Percentiles rank a stretch among this genome's conserved stretches.
Conservation (phyloP, 805 yeast species). For the Ogataea zsoltii region DNA sequence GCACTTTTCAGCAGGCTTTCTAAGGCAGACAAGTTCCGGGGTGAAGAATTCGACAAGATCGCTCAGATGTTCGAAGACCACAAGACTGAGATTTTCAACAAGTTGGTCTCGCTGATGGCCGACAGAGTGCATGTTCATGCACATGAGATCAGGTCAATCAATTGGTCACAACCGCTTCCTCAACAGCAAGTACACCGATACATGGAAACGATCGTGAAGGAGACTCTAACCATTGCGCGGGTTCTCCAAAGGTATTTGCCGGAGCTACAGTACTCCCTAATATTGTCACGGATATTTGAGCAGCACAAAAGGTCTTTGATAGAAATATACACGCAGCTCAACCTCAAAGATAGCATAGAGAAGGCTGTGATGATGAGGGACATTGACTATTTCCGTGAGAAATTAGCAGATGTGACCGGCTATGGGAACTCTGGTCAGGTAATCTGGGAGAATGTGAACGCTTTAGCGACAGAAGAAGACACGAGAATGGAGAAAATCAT, state of each 20-base stretch:
- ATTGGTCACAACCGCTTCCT: constrained; percentile 50
- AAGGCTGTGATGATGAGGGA: constrained; percentile 59
- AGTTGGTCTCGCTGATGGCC: constrained; percentile 68
- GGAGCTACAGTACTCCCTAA: constrained; percentile 43
- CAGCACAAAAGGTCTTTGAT: constrained; percentile 57
- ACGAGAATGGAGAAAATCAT: constrained; percentile 46
- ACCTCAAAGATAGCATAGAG: constrained; percentile 50
- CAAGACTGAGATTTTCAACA: constrained; percentile 59
- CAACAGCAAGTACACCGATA: constrained; percentile 55
- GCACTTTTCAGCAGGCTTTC: constrained; percentile 31
- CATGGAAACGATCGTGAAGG: constrained; percentile 67
- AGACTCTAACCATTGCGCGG: constrained; percentile 62
- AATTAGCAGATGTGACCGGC: constrained; percentile 56
- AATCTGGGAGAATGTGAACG: constrained; percentile 60
- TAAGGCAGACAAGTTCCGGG: constrained; percentile 34
- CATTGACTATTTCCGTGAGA: constrained; percentile 63
- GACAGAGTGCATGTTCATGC: constrained; percentile 60
- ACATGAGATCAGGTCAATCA: constrained; percentile 43
- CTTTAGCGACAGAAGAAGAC: constrained; percentile 52
- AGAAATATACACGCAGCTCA: constrained; percentile 50
- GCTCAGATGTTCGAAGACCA: constrained; percentile 53
- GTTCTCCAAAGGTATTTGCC: constrained; percentile 61
- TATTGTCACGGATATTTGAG: constrained; percentile 53
- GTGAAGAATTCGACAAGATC: constrained; percentile 41
- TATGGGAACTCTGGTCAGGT: constrained; percentile 63